Evolutionary conservation across 2,329 filamentous ascomycete genomes (phyloP).

Genomic region (Beauveria pseudobassiana): DNA sequence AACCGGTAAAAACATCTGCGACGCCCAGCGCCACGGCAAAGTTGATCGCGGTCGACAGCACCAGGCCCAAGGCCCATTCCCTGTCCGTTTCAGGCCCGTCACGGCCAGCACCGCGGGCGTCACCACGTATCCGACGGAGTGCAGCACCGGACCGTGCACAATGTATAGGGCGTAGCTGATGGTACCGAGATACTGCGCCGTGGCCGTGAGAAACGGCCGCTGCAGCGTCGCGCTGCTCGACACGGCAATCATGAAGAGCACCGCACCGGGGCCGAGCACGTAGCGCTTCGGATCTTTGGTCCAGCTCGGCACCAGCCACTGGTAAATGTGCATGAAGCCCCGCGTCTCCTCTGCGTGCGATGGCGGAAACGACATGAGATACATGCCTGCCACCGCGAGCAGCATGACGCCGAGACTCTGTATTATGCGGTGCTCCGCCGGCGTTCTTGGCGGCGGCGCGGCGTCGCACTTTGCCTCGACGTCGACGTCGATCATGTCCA

Average conservation of each 20-base stretch:
- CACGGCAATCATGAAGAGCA: conserved; percentile 4
- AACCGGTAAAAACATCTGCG: conserved; percentile 6
- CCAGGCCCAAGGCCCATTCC: background rate
- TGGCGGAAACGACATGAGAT: conserved; percentile 5
- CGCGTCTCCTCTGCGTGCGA: background rate
- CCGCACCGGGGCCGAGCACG: conserved; percentile 1
- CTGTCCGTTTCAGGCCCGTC: background rate
- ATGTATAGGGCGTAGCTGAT: conserved; percentile 11
- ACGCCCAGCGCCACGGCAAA: background rate
- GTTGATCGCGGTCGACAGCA: background rate
- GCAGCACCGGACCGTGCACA: conserved; percentile 11
- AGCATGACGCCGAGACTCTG: background rate
- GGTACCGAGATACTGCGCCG: conserved; percentile 9
- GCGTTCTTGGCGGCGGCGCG: background rate
- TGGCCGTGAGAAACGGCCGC: conserved; percentile 4
- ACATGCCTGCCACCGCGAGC: background rate
- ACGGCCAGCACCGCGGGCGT: background rate
- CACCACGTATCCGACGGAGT: conserved; percentile 4
- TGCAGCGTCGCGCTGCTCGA: conserved; percentile 1
- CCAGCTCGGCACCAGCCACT: conserved; percentile 1
- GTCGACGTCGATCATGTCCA: background rate
- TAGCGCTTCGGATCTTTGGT: conserved; percentile 2
- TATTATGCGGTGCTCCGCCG: background rate
- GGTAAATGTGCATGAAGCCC: background rate
- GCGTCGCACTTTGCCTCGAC: background rate